Percentiles rank a stretch among this genome's conserved stretches.
Evolutionary conservation across 208 protist genomes (phyloP).

Genomic region (Acanthamoeba sp.): DNA sequence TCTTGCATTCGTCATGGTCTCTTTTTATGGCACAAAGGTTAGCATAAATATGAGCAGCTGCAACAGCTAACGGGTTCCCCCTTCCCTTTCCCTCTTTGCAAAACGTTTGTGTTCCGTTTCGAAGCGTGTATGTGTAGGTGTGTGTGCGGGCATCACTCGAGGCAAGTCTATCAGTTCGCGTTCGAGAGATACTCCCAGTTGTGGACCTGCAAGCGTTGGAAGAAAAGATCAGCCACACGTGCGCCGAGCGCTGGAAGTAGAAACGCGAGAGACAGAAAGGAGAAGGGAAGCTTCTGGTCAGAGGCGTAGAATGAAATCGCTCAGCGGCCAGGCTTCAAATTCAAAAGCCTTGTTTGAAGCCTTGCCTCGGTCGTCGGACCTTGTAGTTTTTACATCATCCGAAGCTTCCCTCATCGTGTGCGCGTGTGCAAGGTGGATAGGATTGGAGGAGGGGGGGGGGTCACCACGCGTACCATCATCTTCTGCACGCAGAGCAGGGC

Average conservation of each 20-base stretch:
- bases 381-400: slow-evolving; percentile 1
- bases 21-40: too few relatives aligned
- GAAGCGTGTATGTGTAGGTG: too few relatives aligned
- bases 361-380: slow-evolving; percentile 21
- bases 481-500: slow-evolving; percentile 90
- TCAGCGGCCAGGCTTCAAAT: neutral
- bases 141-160: neutral
- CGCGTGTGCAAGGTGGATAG: neutral
- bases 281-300: neutral
- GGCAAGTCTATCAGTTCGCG: neutral
- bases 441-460: neutral
- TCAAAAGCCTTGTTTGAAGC: slow-evolving; percentile 11
- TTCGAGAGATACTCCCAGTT: slow-evolving; percentile 25
- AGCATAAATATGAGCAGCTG: too few relatives aligned
- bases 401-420: neutral
- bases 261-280: neutral
- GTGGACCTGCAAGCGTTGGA: neutral
- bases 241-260: neutral
- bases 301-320: neutral
- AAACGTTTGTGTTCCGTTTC: too few relatives aligned
- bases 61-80: too few relatives aligned
- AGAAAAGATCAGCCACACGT: neutral
- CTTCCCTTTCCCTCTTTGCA: too few relatives aligned
- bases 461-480: slow-evolving; percentile 84
- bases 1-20: too few relatives aligned